A percentile compares a stretch with the other conserved stretches of the same genome.
Evolutionary conservation across 169 alveolate genomes (phyloP).

Genomic region (Cryptosporidium parvum): DNA sequence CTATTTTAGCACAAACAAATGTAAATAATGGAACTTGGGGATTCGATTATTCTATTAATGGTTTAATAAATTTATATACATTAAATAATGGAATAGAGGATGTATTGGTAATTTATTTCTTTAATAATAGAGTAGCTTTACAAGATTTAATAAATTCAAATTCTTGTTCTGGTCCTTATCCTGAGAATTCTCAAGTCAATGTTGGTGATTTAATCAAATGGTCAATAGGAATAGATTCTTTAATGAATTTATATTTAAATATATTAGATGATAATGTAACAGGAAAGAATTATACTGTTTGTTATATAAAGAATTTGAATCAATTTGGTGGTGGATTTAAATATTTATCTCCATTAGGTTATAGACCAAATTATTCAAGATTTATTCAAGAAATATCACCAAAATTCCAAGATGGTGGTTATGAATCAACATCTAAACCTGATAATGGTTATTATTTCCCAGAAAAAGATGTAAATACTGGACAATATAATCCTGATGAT

Average conservation of each 20-base stretch:
- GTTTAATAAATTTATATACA: constrained; percentile 2
- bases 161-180: constrained; percentile 48
- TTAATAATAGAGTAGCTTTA: constrained; percentile 18
- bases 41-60: neutral
- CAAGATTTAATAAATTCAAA: neutral
- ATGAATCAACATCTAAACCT: constrained; percentile 6
- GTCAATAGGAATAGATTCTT: constrained; percentile 29
- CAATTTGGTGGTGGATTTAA: neutral
- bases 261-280: neutral
- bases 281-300: constrained; percentile 5
- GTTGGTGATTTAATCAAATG: neutral
- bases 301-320: constrained; percentile 11
- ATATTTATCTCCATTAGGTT: constrained; percentile 47
- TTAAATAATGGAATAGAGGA: neutral
- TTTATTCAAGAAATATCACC: neutral
- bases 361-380: constrained; percentile 2
- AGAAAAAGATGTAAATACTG: neutral
- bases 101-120: neutral
- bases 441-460: constrained; percentile 42
- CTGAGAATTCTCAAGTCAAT: neutral
- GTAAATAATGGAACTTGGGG: constrained; percentile 62
- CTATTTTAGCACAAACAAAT: constrained; percentile 1
- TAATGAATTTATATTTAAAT: constrained; percentile 10
- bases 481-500: constrained; percentile 6
- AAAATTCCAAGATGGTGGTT: constrained; percentile 35